phyloP scores from a whole-genome alignment of 345 rosid species.

The Cochlearia excelsa region DNA sequence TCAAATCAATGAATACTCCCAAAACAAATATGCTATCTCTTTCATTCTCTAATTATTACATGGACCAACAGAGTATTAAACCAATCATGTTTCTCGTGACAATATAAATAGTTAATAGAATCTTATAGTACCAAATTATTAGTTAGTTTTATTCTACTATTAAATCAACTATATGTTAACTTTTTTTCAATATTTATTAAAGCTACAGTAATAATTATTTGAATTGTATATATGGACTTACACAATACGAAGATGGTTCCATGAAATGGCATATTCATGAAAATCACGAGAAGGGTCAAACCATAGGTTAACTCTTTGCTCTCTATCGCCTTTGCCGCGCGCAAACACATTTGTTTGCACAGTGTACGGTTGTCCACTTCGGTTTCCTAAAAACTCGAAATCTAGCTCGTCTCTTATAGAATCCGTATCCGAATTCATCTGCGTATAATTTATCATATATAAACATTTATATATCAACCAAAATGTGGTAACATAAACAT shows the following conservation, averaged over 20 bases:
- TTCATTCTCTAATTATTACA: conserved; percentile 29
- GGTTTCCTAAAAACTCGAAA: conserved; percentile 38
- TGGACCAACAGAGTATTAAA: conserved; percentile 26
- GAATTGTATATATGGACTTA: conserved; percentile 37
- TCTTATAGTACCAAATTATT: conserved; percentile 19
- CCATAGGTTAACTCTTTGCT: conserved; percentile 70
- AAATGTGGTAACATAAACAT: neutral
- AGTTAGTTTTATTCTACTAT: conserved; percentile 7
- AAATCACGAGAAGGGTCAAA: conserved; percentile 79
- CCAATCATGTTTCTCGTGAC: conserved; percentile 29
- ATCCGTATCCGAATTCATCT: conserved; percentile 40
- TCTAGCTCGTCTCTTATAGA: conserved; percentile 35
- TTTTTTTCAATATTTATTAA: neutral
- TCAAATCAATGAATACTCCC: conserved; percentile 22
- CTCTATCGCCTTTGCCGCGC: conserved; percentile 37
- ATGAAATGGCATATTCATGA: conserved; percentile 60
- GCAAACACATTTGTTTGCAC: conserved; percentile 38
- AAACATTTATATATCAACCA: too few relatives aligned
- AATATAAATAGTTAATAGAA: conserved; percentile 16
- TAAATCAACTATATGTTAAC: neutral
- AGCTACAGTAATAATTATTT: too few relatives aligned
- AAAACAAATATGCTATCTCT: conserved; percentile 29
- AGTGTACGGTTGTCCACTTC: conserved; percentile 40
- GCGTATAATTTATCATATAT: conserved; percentile 1
- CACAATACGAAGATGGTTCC: conserved; percentile 77